Base-by-base conservation (phyloP, 345 rosid species). In the Adansonia digitata region DNA sequence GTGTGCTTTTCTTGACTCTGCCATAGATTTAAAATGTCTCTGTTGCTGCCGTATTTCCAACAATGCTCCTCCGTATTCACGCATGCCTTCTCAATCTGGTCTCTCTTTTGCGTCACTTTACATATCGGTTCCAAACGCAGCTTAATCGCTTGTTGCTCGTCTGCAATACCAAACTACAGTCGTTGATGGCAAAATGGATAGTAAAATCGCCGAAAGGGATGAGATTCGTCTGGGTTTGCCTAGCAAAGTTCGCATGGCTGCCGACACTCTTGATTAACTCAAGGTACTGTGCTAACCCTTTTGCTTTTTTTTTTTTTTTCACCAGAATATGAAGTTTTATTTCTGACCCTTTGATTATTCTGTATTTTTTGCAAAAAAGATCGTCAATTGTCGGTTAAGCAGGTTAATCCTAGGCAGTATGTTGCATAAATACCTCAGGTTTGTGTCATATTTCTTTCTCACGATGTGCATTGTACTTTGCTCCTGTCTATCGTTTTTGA, bases 361-460 rank as follows among this genome's bases (percentile, higher is more conserved):
- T n/a, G n/a, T n/a, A n/a, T 12, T 39, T 75, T 77, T 1, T 80
- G 39, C 73, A 56, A 22, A 72, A 94, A 97, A n/a, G 18, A 48
- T 48, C 15, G 97, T 80, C 95, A 92, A 84, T 75, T 94, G 55
- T 87, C 83, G 8, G 97, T 92, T 56, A 89, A 75, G 82, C 93
- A 90, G 75, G 97, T 90, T 46, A 94, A 94, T 88, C 98, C 98
- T 60, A 82, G 97, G 66, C 98, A 94, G 34, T 94, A 94, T 76
- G 97, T 94, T 75, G 98, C 97, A 5, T 85, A 89, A 80, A 92
- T 91, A 62, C 95, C 97, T 0, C 92, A 89, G 97, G 97, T 92
- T 22, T n/a, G 75, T 68, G 27, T 3, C 49, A 45, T 12, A 13
- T 45, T 45, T 45, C 49, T 13, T 2, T 4, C 35, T 34, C 14